A percentile compares a stretch with the other conserved stretches of the same genome.
These are phyloP conservation scores for Dictyostelium capitatum DNA, from an alignment of 78 protist species.

Conservation along the genomic window DNA sequence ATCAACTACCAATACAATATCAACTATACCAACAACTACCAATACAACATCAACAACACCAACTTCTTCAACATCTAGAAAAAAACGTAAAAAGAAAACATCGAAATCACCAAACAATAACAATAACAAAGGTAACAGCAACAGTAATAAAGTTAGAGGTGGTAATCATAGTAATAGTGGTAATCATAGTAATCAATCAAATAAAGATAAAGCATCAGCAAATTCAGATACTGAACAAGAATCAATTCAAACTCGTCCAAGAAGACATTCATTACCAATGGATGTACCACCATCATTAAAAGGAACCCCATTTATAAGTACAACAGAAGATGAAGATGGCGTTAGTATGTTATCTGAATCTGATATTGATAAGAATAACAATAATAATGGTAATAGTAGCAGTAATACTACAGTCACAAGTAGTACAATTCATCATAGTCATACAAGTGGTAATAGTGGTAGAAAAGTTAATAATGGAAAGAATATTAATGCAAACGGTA, in stretches of 20 bases:
- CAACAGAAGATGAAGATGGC: conserved; percentile 74
- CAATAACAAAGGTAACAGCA: conserved; percentile 4
- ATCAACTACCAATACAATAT: not conserved
- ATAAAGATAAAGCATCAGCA: conserved; percentile 13
- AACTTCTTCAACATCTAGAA: not conserved
- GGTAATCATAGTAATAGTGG: not conserved
- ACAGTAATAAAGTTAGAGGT: not conserved
- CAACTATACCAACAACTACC: too few relatives aligned
- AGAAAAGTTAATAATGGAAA: not conserved
- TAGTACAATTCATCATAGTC: not conserved
- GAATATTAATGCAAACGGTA: not conserved
- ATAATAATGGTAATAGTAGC: not conserved
- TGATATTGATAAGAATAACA: conserved; percentile 25
- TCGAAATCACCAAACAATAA: not conserved
- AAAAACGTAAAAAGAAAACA: conserved; percentile 28
- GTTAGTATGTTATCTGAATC: conserved; percentile 51
- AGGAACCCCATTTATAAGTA: not conserved
- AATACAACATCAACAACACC: not conserved
- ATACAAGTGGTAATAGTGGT: not conserved
- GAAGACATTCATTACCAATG: conserved; percentile 76
- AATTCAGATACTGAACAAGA: conserved; percentile 35
- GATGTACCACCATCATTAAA: conserved; percentile 51
- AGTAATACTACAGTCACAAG: not conserved
- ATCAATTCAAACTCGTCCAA: conserved; percentile 60
- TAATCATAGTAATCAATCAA: not conserved